Base-by-base conservation (phyloP, 192 early-diverging fungal genomes). In the Funneliformis geosporum region DNA sequence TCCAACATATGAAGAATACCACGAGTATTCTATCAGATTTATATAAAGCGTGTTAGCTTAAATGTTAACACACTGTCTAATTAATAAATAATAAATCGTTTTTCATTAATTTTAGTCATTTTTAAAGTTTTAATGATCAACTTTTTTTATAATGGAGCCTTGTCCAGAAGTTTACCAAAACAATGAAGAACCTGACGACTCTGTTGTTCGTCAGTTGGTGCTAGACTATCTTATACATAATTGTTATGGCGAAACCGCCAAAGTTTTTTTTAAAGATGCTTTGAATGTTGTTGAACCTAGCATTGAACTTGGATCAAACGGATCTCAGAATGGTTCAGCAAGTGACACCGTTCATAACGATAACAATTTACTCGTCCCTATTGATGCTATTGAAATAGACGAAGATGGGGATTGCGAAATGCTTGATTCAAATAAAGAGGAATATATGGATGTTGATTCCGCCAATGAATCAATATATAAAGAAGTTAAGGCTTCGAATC, bases 151-250 rank as follows among this genome's bases (percentile, higher is more conserved):
- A 43, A 76, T 76, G 75, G 75, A 76, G 21, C 59, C 75, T 25
- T 62, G 60, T 64, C 21, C 60, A 62, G 75, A 76, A 9, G 27
- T 14, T 40, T 76, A 50, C 16, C 60, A 38, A 62, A 42, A 42
- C 39, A 40, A 25, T 23, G 75, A 76, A 44, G 60, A 42, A 11
- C 75, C 75, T 60, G 82, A 87, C 47, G 82, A 86, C 16, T 64
- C 83, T 16, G 79, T 83, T 12, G 73, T 88, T 8, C 86, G 89
- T 39, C 76, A 82, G 28, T 84, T 92, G 11, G 87, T 93, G 12
- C 84, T 91, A 75, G 89, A 93, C 62, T 89, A 93, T 71, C 85
- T 93, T 21, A 75, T 93, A 5, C 88, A 93, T 82, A 85, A 91
- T 55, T 93, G 92, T 82, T 91, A 88, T 83, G 86, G 85, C 59